Evolutionary conservation across 805 yeast species (phyloP), one percentile per base, ranked within the genome.

Genomic region (Saturnispora besseyi): DNA sequence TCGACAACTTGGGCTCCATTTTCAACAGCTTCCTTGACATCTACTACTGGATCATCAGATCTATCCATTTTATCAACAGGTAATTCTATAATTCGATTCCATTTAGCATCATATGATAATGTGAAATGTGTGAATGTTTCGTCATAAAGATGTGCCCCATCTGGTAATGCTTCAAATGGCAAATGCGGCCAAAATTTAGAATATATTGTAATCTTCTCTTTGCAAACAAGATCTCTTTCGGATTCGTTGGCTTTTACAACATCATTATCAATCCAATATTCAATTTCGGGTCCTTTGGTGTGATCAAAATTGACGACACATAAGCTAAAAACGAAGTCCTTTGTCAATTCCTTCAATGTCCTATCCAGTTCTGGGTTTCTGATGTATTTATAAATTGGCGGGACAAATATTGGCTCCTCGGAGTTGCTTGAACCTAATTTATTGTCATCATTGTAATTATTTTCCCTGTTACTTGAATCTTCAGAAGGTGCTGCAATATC

Each of bases 141-240:
- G 62, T 89, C 95, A 62, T 82, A 91, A 22, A 90, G 74, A 64
- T 93, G 99, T 2, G 95, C 83, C 4, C 98, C 98, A 66, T 93
- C 99, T 0, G 99, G 98, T 22, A 93, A 69, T 1, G 96, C 95
- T 62, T 90, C 97, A 61, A 93, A 93, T 3, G 99, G 95, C 40
- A 93, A 67, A 59, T 83, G 81, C 10, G 93, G 89, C 90, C 96
- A 93, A 18, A 84, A 67, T 3, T 67, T 59, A 13, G 64, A 58
- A 28, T 61, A 62, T 40, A 68, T 65, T 22, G 67, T 67, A 33
- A 62, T 57, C 37, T 66, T 69, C 4, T 52, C 57, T 6, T 51
- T 22, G 6, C 49, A 54, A 0, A 62, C 55, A 48, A 67, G 64
- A 13, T 44, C 33, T 15, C 44, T 31, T 5, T 36, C 33, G 1